These are phyloP conservation scores for Mortierella sp. DNA, from an alignment of 371 early-diverging fungal genomes.

Conservation along the genomic window DNA sequence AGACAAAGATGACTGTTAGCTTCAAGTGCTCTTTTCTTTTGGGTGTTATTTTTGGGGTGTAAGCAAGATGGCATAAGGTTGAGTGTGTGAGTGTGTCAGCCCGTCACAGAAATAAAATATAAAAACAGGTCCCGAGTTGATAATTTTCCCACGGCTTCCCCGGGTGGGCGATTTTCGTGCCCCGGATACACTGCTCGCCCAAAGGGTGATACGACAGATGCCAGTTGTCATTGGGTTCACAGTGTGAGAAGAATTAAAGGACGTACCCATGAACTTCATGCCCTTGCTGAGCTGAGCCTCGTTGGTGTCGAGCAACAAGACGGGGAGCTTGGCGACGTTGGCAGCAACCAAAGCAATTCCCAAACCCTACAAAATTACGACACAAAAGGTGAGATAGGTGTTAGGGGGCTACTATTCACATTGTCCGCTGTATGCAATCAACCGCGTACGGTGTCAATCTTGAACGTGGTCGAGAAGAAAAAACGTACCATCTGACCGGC, in stretches of 20 bases:
- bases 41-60: neutral
- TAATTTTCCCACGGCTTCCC: conserved; percentile 35
- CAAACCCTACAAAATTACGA: conserved; percentile 69
- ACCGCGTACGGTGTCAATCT: neutral
- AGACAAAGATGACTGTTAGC: neutral
- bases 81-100: neutral
- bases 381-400: neutral
- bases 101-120: neutral
- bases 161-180: neutral
- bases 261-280: conserved; percentile 82
- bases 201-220: neutral
- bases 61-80: neutral
- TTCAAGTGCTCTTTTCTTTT: neutral
- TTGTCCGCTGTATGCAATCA: neutral
- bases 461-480: neutral
- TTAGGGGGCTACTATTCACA: neutral
- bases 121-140: neutral
- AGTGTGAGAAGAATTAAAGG: neutral
- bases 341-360: conserved; percentile 98
- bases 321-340: conserved; percentile 82
- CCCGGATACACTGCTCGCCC: neutral
- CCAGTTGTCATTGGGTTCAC: neutral
- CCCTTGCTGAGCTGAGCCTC: conserved; percentile 87
- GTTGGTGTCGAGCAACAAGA: conserved; percentile 88
- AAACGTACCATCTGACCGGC: conserved; percentile 84